phyloP scores from a whole-genome alignment of 164 flowering plant species.

The Euptelea pleiosperma region DNA sequence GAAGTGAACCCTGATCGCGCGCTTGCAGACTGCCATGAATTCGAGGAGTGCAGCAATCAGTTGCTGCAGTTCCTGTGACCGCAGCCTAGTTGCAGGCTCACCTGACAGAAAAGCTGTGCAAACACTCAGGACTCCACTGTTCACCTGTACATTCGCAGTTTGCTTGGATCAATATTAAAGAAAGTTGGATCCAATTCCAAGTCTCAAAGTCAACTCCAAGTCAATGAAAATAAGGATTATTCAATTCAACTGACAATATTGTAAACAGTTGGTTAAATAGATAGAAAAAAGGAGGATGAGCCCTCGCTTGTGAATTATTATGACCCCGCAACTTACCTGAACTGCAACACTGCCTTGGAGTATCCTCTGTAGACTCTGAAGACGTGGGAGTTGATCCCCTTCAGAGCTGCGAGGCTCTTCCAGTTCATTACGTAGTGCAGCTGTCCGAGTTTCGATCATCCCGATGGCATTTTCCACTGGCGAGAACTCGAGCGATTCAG shows the following conservation, averaged over 20 bases:
- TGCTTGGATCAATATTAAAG: background rate
- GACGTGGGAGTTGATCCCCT: constrained; percentile 97
- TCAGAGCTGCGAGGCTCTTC: constrained; percentile 99
- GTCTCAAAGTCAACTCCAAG: background rate
- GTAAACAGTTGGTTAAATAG: background rate
- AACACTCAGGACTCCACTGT: constrained; percentile 94
- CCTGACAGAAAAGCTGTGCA: constrained; percentile 98
- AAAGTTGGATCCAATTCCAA: background rate
- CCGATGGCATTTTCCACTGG: constrained; percentile 99
- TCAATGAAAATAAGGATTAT: too few relatives aligned
- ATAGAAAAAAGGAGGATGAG: background rate
- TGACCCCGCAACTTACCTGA: constrained; percentile 50
- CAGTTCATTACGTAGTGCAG: constrained; percentile 90
- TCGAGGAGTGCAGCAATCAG: constrained; percentile 98
- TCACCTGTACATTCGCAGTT: constrained; percentile 55
- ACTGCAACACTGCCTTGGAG: constrained; percentile 99
- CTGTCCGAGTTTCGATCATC: constrained; percentile 98
- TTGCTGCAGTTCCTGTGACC: constrained; percentile 96
- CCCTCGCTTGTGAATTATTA: background rate
- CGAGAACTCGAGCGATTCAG: constrained; percentile 94
- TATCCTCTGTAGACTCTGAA: constrained; percentile 94
- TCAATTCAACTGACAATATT: background rate
- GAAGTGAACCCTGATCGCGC: constrained; percentile 93
- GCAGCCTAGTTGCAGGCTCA: constrained; percentile 93
- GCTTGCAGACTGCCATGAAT: constrained; percentile 98